phyloP scores from a whole-genome alignment of 371 early-diverging fungal genomes.

The Batkoa obscura region DNA sequence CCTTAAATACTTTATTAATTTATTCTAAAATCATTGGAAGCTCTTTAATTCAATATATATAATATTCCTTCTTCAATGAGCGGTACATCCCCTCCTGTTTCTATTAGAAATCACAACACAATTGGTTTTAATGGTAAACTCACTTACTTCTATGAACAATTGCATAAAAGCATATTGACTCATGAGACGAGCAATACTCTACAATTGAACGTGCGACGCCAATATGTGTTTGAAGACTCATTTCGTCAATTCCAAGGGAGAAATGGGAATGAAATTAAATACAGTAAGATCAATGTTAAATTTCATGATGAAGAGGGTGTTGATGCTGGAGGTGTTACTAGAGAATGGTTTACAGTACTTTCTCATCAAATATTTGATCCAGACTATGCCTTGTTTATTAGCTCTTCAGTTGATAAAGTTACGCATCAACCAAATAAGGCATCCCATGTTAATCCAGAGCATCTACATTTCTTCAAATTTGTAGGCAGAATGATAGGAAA shows the following conservation, averaged over 20 bases:
- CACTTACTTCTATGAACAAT: too few relatives aligned
- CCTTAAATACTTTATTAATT: too few relatives aligned
- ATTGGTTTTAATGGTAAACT: too few relatives aligned
- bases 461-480: conserved; percentile 93
- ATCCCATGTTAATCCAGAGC: conserved; percentile 89
- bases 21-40: too few relatives aligned
- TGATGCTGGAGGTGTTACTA: conserved; percentile 95
- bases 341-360: conserved; percentile 97
- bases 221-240: conserved; percentile 91
- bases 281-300: conserved; percentile 81
- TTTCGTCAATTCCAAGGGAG: conserved; percentile 83
- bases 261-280: conserved; percentile 80
- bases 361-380: conserved; percentile 97
- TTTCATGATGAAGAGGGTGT: conserved; percentile 97
- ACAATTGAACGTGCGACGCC: conserved; percentile 80
- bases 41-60: too few relatives aligned
- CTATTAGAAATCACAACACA: too few relatives aligned
- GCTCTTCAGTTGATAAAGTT: conserved; percentile 84
- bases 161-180: too few relatives aligned
- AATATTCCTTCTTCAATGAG: too few relatives aligned
- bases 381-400: conserved; percentile 92
- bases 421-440: conserved; percentile 95
- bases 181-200: too few relatives aligned
- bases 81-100: too few relatives aligned
- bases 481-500: conserved; percentile 97